Conservation (phyloP, 352 stramenopile species). For the Globisporangium ultimum region DNA sequence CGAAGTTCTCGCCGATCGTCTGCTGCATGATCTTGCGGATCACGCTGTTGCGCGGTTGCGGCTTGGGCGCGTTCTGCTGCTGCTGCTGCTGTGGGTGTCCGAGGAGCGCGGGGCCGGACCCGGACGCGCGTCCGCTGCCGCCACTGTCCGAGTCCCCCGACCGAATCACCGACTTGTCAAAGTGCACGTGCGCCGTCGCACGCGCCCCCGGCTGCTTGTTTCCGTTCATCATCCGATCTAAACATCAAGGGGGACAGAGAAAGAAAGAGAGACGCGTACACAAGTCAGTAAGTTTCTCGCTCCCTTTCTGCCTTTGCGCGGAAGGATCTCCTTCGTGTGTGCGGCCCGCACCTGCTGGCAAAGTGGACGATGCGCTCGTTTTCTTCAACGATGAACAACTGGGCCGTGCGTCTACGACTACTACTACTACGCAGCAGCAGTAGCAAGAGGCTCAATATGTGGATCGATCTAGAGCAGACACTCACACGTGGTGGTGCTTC, state of each 20-base stretch:
- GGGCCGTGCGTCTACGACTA: no score
- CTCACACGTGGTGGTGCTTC: no score
- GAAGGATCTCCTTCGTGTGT: no score
- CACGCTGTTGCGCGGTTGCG: constrained; percentile 33
- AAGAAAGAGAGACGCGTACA: background rate
- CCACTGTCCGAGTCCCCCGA: constrained; percentile 42
- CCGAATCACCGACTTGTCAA: constrained; percentile 52
- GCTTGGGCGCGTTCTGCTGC: constrained; percentile 9
- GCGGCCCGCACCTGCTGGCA: no score
- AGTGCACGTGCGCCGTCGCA: constrained; percentile 46
- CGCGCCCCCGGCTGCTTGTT: constrained; percentile 31
- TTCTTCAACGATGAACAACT: no score
- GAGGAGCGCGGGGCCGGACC: constrained; percentile 8
- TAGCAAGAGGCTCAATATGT: no score
- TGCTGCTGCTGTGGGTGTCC: background rate
- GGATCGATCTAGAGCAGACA: no score
- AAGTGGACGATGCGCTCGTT: no score
- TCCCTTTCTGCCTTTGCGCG: no score
- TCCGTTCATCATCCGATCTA: constrained; percentile 33
- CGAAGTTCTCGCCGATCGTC: constrained; percentile 71
- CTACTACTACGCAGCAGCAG: no score
- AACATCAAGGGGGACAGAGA: background rate
- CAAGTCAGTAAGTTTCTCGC: no score
- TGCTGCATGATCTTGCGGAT: constrained; percentile 77
- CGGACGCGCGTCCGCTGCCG: constrained; percentile 32